These are phyloP conservation scores for Clonostachys rhizophaga DNA, from an alignment of 2,329 filamentous ascomycete genomes.

Conservation along the genomic window DNA sequence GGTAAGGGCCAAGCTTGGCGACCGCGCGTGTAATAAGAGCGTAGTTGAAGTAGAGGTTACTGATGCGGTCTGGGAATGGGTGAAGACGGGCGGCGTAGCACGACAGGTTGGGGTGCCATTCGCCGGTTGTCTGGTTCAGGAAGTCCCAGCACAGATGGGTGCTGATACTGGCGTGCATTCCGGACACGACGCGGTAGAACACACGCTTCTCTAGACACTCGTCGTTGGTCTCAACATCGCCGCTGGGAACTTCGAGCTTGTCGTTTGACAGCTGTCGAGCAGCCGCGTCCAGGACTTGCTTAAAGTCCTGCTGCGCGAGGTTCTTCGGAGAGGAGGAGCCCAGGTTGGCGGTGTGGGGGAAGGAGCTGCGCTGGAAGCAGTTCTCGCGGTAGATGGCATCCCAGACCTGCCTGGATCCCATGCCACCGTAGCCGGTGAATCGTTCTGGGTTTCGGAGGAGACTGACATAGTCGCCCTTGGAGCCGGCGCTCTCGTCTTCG, in stretches of 20 bases:
- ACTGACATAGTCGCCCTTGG: constrained; percentile 95
- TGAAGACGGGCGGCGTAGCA: constrained; percentile 90
- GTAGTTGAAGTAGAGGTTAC: constrained; percentile 99
- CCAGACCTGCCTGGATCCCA: constrained; percentile 87
- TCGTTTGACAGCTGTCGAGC: constrained; percentile 37
- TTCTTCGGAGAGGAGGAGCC: constrained; percentile 37
- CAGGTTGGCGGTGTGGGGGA: constrained; percentile 52
- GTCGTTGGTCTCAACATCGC: constrained; percentile 63
- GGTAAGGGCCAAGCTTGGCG: constrained; percentile 79
- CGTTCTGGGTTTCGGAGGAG: constrained; percentile 89
- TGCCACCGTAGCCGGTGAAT: constrained; percentile 89
- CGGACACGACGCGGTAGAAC: constrained; percentile 90
- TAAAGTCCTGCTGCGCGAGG: constrained; percentile 56
- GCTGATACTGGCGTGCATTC: constrained; percentile 97
- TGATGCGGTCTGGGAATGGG: constrained; percentile 81
- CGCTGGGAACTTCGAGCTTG: constrained; percentile 39
- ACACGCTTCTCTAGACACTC: constrained; percentile 98
- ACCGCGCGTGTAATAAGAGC: constrained; percentile 89
- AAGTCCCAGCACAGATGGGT: constrained; percentile 96
- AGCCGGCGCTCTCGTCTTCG: constrained; percentile 82
- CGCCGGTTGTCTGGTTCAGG: constrained; percentile 87
- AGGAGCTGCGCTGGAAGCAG: constrained; percentile 74
- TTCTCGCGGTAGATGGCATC: constrained; percentile 96
- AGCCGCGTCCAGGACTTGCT: constrained; percentile 54
- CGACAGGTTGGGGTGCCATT: constrained; percentile 85